Evolutionary conservation across 768 basidiomycete genomes (phyloP).

Genomic region (Rhodotorula graminis): DNA sequence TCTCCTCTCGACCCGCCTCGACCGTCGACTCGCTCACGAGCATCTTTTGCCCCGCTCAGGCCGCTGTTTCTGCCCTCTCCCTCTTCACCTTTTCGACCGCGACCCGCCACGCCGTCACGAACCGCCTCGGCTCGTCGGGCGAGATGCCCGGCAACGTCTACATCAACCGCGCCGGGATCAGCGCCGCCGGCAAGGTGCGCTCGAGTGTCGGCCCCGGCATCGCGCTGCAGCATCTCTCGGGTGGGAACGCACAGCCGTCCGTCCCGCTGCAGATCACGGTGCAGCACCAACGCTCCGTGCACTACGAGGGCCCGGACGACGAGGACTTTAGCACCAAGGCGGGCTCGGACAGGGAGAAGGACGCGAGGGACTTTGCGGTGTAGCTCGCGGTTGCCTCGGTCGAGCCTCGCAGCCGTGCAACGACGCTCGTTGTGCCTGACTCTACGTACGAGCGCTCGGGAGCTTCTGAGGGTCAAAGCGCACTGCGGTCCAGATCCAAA

Average conservation of each 20-base stretch:
- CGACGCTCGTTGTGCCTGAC: too few relatives aligned
- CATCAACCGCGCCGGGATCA: not conserved
- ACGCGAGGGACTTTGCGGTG: too few relatives aligned
- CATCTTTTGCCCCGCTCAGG: not conserved
- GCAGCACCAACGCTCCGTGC: not conserved
- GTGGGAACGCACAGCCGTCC: too few relatives aligned
- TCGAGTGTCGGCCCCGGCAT: too few relatives aligned
- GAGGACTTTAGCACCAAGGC: not conserved
- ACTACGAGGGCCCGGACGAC: not conserved
- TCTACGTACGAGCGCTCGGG: too few relatives aligned
- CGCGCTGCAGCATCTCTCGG: not conserved
- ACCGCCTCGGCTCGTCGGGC: not conserved
- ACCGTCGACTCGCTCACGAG: not conserved
- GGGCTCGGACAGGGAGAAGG: too few relatives aligned
- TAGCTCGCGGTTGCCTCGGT: too few relatives aligned
- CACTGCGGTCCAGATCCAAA: too few relatives aligned
- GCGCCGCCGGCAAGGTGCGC: not conserved
- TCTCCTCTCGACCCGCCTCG: too few relatives aligned
- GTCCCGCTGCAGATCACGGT: not conserved
- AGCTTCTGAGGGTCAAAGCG: too few relatives aligned
- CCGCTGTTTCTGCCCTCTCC: slow-evolving; percentile 2
- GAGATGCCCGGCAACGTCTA: not conserved
- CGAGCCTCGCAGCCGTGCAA: too few relatives aligned
- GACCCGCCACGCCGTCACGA: not conserved
- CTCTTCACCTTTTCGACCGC: slow-evolving; percentile 15